phyloP scores from a whole-genome alignment of 1,139 yeast species.

The Nematodospora anomalae region DNA sequence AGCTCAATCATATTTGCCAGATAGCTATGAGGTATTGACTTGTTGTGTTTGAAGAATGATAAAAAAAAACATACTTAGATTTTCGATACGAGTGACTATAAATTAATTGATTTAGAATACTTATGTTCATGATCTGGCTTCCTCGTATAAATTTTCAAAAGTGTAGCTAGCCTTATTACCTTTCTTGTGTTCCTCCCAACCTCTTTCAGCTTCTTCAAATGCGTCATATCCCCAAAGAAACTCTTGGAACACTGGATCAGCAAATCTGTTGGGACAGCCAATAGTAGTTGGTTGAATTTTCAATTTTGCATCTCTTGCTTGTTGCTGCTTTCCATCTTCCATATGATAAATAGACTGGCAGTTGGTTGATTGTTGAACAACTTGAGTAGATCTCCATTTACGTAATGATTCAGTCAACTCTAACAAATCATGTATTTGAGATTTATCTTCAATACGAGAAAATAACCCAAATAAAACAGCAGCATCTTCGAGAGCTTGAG shows the following conservation, averaged over 20 bases:
- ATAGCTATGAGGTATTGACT: constrained; percentile 11
- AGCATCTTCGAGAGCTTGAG: constrained; percentile 37
- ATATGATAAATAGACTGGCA: constrained; percentile 26
- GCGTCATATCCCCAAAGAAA: constrained; percentile 29
- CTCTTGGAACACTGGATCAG: constrained; percentile 26
- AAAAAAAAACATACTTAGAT: no score
- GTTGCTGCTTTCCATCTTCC: constrained; percentile 24
- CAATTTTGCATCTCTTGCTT: constrained; percentile 19
- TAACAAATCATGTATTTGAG: constrained; percentile 17
- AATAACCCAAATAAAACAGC: constrained; percentile 22
- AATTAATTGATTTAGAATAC: no score
- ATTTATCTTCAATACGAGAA: constrained; percentile 12
- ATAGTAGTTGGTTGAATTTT: constrained; percentile 15
- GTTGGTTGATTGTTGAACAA: constrained; percentile 25
- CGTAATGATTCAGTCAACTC: constrained; percentile 20
- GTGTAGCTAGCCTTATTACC: constrained; percentile 13
- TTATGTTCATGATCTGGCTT: background rate
- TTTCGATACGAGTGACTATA: no score
- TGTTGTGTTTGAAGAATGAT: constrained; percentile 21
- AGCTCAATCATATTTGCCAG: constrained; percentile 15
- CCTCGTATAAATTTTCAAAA: constrained; percentile 14
- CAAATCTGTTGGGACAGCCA: constrained; percentile 28
- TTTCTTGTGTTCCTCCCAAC: constrained; percentile 13
- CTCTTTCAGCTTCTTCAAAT: constrained; percentile 22
- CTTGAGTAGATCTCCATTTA: constrained; percentile 25